Percentiles rank a stretch among this genome's conserved stretches.
These are phyloP conservation scores for Nemania sp. DNA, from an alignment of 2,329 filamentous ascomycete genomes.

Conservation along the genomic window DNA sequence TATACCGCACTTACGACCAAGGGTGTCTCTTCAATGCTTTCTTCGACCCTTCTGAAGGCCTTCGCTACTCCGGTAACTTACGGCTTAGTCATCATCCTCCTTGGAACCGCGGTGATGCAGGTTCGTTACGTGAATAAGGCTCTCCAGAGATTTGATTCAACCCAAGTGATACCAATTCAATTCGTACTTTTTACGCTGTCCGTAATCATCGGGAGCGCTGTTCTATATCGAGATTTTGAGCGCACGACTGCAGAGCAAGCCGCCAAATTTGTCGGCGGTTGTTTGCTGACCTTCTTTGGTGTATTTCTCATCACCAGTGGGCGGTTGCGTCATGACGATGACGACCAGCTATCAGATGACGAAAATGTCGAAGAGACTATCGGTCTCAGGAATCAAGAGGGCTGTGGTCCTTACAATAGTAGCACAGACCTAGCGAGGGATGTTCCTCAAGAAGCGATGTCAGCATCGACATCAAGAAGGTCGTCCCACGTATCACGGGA, in stretches of 20 bases:
- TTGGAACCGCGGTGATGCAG: slow-evolving; percentile 89
- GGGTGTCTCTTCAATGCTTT: slow-evolving; percentile 92
- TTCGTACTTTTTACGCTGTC: slow-evolving; percentile 96
- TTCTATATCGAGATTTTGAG: slow-evolving; percentile 94
- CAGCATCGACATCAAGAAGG: slow-evolving; percentile 46
- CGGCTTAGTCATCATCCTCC: slow-evolving; percentile 75
- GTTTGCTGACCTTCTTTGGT: slow-evolving; percentile 88
- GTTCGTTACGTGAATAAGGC: slow-evolving; percentile 91
- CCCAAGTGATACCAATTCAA: slow-evolving; percentile 95
- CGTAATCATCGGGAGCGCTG: slow-evolving; percentile 90
- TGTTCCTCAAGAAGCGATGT: slow-evolving; percentile 16
- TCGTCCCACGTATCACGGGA: slow-evolving; percentile 53
- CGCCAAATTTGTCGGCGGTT: slow-evolving; percentile 85
- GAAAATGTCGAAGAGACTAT: slow-evolving; percentile 68
- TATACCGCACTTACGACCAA: slow-evolving; percentile 98
- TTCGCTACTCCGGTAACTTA: slow-evolving; percentile 94
- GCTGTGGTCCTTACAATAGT: slow-evolving; percentile 42
- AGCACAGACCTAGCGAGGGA: slow-evolving; percentile 24
- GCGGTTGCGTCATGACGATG: slow-evolving; percentile 60
- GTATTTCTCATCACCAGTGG: slow-evolving; percentile 97
- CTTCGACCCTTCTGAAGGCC: slow-evolving; percentile 83
- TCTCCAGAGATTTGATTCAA: slow-evolving; percentile 92
- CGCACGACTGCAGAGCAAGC: slow-evolving; percentile 74
- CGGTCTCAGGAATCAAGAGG: slow-evolving; percentile 53
- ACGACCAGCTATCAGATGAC: slow-evolving; percentile 59